phyloP scores from a whole-genome alignment of 441 rosid genomes.

The Gossypium schwendimanii region DNA sequence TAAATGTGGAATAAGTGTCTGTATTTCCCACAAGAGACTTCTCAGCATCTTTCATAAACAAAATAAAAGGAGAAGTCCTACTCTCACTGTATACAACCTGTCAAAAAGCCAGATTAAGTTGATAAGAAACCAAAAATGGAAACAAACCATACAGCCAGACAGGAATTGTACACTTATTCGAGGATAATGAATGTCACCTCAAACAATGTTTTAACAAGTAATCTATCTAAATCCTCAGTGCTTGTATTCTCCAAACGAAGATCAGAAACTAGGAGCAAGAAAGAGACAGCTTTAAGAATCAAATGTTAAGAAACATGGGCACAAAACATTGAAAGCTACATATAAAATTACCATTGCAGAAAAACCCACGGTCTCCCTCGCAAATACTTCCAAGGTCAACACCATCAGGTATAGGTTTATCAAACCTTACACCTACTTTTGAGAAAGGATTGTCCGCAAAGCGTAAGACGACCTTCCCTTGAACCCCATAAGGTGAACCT shows the following conservation, averaged over 20 bases:
- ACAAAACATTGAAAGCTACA: not conserved
- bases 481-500: slow-evolving; percentile 52
- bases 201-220: slow-evolving; percentile 53
- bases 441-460: slow-evolving; percentile 61
- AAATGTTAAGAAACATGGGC: not conserved
- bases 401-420: slow-evolving; percentile 53
- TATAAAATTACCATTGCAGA: slow-evolving; percentile 51
- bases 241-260: slow-evolving; percentile 49
- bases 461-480: slow-evolving; percentile 49
- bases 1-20: slow-evolving; percentile 49
- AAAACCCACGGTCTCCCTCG: slow-evolving; percentile 55
- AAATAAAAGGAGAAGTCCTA: slow-evolving; percentile 62
- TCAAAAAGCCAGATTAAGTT: slow-evolving; percentile 12
- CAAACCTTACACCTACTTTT: slow-evolving; percentile 67
- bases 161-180: not conserved
- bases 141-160: slow-evolving; percentile 5
- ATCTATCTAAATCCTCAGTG: slow-evolving; percentile 52
- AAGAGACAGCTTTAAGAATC: slow-evolving; percentile 8
- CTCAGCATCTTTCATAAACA: slow-evolving; percentile 73
- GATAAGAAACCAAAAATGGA: slow-evolving; percentile 11
- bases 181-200: slow-evolving; percentile 36
- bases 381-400: slow-evolving; percentile 68
- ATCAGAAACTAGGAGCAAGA: slow-evolving; percentile 41
- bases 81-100: slow-evolving; percentile 55
- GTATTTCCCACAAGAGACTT: slow-evolving; percentile 66